A percentile compares a stretch with the other conserved stretches of the same genome.
phyloP scores from a whole-genome alignment of 139 green algal species.

The Microglena sp. region DNA sequence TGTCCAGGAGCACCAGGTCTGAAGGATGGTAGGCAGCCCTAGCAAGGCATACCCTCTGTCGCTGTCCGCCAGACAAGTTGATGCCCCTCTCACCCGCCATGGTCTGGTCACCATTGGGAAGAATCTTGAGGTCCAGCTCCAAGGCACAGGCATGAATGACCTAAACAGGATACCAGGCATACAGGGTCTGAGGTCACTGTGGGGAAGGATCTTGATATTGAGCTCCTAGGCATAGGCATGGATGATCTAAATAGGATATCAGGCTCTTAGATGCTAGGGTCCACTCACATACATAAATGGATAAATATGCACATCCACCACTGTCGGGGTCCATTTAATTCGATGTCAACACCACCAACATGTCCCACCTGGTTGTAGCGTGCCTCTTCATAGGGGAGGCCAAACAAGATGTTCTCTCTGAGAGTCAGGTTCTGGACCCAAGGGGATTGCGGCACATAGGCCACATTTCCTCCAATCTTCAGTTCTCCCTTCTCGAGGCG shows the following conservation, averaged over 20 bases:
- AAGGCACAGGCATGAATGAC: conserved; percentile 40
- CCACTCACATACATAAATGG: too few species aligned
- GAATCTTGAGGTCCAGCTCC: conserved; percentile 43
- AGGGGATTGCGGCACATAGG: conserved; percentile 46
- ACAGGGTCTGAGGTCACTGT: neutral
- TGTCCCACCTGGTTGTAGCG: conserved; percentile 31
- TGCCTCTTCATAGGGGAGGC: conserved; percentile 36
- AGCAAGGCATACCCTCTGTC: conserved; percentile 47
- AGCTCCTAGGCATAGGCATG: too few species aligned
- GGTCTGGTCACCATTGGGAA: conserved; percentile 33
- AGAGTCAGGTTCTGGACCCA: conserved; percentile 69
- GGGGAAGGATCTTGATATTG: neutral
- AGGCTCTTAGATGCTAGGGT: too few species aligned
- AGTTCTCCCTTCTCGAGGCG: too few species aligned
- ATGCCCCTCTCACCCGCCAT: conserved; percentile 58
- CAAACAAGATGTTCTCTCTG: conserved; percentile 63
- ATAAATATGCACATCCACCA: too few species aligned
- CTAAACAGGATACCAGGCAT: neutral
- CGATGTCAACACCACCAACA: too few species aligned
- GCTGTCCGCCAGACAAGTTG: conserved; percentile 57
- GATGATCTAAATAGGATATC: too few species aligned
- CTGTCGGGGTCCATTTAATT: too few species aligned
- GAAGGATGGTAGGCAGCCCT: conserved; percentile 47
- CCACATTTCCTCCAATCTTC: conserved; percentile 24
- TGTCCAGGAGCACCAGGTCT: conserved; percentile 50